Evolutionary conservation across 352 stramenopile genomes (phyloP).

Genomic region (Blastocystis sp.): DNA sequence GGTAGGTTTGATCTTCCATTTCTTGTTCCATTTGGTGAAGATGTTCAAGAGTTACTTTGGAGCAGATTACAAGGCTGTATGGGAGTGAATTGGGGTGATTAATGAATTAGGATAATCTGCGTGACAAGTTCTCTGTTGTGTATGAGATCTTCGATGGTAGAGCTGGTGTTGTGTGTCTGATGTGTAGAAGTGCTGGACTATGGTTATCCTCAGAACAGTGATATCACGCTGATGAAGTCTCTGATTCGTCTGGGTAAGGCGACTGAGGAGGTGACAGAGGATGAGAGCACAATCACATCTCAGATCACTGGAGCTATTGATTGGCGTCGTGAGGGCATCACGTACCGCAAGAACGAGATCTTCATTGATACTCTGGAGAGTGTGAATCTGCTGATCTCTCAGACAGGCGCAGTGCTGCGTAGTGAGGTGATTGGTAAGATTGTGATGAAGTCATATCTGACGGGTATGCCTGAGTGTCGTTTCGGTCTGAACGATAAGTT

Average conservation of each 20-base stretch:
- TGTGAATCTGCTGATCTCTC: constrained; percentile 92
- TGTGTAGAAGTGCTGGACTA: constrained; percentile 94
- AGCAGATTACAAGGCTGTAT: constrained; percentile 62
- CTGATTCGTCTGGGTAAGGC: constrained; percentile 73
- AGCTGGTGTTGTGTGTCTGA: background rate
- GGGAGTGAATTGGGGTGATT: constrained; percentile 74
- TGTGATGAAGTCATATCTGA: constrained; percentile 95
- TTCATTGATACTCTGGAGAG: constrained; percentile 87
- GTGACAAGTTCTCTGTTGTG: constrained; percentile 96
- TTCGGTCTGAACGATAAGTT: constrained; percentile 97
- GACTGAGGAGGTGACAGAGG: constrained; percentile 75
- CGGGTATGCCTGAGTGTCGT: constrained; percentile 97
- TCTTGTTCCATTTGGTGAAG: constrained; percentile 69
- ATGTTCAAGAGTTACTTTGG: constrained; percentile 71
- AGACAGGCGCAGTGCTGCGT: constrained; percentile 85
- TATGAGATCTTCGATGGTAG: constrained; percentile 92
- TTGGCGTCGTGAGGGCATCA: constrained; percentile 87
- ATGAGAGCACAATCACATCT: constrained; percentile 83
- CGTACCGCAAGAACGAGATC: constrained; percentile 96
- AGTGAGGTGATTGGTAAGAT: constrained; percentile 92
- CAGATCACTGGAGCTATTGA: constrained; percentile 74
- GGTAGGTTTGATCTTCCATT: constrained; percentile 70
- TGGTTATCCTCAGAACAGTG: constrained; percentile 95
- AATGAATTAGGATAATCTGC: constrained; percentile 91
- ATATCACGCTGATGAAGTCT: constrained; percentile 91